These are phyloP conservation scores for Ustilago lituana DNA, from an alignment of 1,284 basidiomycete genomes.

Conservation along the genomic window DNA sequence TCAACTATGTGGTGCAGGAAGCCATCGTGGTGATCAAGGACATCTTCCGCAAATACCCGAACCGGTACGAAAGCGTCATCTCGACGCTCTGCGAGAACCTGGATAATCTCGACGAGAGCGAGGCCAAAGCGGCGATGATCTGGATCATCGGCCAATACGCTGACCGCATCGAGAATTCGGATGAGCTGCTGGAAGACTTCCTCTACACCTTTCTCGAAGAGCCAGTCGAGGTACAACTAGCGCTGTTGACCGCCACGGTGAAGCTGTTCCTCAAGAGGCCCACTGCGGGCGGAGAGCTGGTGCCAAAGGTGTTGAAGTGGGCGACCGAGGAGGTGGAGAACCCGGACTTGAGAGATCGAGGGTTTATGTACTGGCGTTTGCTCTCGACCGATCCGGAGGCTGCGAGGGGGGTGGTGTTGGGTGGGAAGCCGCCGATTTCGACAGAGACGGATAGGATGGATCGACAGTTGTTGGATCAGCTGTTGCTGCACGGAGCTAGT, in stretches of 20 bases:
- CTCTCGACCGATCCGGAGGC: conserved; percentile 87
- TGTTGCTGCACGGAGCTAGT: conserved; percentile 60
- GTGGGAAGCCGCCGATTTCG: conserved; percentile 94
- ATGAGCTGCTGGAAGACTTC: conserved; percentile 92
- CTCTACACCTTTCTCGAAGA: conserved; percentile 92
- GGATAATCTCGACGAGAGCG: conserved; percentile 91
- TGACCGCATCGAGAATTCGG: conserved; percentile 92
- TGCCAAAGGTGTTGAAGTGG: conserved; percentile 95
- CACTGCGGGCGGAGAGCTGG: conserved; percentile 85
- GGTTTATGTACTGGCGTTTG: conserved; percentile 99
- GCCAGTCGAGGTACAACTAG: conserved; percentile 91
- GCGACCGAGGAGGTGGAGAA: conserved; percentile 97
- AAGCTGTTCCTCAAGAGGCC: conserved; percentile 97
- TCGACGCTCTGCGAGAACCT: conserved; percentile 90
- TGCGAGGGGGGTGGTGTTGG: conserved; percentile 87
- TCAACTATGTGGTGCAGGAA: conserved; percentile 97
- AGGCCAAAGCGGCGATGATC: conserved; percentile 94
- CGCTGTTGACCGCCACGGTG: conserved; percentile 91
- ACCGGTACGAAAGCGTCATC: conserved; percentile 94
- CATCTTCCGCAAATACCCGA: conserved; percentile 96
- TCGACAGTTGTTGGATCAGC: conserved; percentile 66
- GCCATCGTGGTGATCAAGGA: conserved; percentile 97
- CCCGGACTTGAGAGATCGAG: conserved; percentile 93
- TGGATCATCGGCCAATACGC: conserved; percentile 99
- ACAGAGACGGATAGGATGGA: conserved; percentile 95